These are phyloP conservation scores for Solanum medicagineum DNA, from an alignment of 257 asterid species.

Conservation along the genomic window DNA sequence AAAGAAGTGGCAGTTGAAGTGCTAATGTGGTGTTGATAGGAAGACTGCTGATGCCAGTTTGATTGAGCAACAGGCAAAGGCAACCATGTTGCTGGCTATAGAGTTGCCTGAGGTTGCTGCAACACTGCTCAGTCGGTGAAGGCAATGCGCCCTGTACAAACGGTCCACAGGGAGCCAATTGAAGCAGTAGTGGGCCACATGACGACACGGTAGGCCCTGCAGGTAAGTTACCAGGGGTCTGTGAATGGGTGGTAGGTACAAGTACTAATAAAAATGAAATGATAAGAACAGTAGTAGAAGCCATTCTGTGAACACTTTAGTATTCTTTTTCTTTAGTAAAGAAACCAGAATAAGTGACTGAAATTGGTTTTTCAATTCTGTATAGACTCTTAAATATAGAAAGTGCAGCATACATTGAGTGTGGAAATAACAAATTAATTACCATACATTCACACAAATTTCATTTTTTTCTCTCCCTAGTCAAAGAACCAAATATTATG, in stretches of 20 bases:
- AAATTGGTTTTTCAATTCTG: not conserved
- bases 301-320: not conserved
- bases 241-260: constrained; percentile 9
- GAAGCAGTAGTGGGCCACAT: constrained; percentile 34
- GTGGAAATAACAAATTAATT: constrained; percentile 4
- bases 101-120: constrained; percentile 33
- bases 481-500: not conserved
- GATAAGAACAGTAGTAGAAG: not conserved
- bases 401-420: constrained; percentile 30
- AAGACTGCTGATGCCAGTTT: constrained; percentile 17
- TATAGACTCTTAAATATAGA: not conserved
- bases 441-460: constrained; percentile 1
- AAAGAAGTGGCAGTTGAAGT: constrained; percentile 49
- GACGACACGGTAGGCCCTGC: constrained; percentile 13
- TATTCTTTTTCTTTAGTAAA: not conserved
- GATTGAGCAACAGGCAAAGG: constrained; percentile 43
- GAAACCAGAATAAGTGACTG: not conserved
- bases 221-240: constrained; percentile 2
- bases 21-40: constrained; percentile 57
- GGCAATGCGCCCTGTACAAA: constrained; percentile 46
- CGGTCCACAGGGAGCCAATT: constrained; percentile 42
- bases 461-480: not conserved
- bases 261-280: not conserved
- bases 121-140: constrained; percentile 36
- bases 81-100: constrained; percentile 26